Evolutionary conservation across 768 basidiomycete species (phyloP).

Genomic region (Pleurotus tuber-regium): DNA sequence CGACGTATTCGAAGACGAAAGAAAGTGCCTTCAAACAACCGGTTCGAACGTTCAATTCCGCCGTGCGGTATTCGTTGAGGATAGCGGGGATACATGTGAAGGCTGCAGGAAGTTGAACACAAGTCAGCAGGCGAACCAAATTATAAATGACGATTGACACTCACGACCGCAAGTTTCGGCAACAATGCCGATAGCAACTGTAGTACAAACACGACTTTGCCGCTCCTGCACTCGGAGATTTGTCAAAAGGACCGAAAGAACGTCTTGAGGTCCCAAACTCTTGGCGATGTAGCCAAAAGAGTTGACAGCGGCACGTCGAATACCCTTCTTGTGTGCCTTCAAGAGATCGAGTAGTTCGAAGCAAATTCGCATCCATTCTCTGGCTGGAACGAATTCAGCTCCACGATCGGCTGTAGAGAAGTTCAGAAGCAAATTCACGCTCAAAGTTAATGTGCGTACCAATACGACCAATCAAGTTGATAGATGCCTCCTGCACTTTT

Average conservation of each 20-base stretch:
- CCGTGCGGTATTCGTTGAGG: constrained; percentile 96
- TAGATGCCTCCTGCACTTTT: constrained; percentile 98
- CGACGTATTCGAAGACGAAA: constrained; percentile 99
- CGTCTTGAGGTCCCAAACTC: constrained; percentile 98
- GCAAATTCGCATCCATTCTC: constrained; percentile 99
- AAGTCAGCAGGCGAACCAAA: no score
- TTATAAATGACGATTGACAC: no score
- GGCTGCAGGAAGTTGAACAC: constrained; percentile 44
- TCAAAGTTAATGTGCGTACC: constrained; percentile 38
- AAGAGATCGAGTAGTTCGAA: constrained; percentile 96
- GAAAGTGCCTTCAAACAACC: constrained; percentile 98
- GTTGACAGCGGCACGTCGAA: constrained; percentile 97
- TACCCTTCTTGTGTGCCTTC: constrained; percentile 99
- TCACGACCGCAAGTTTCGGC: constrained; percentile 88
- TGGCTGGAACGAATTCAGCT: constrained; percentile 96
- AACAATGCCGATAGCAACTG: constrained; percentile 95
- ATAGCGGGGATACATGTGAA: constrained; percentile 99
- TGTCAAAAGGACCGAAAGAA: constrained; percentile 91
- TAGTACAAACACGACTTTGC: constrained; percentile 97
- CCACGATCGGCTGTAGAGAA: constrained; percentile 80
- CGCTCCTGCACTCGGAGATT: constrained; percentile 98
- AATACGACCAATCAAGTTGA: constrained; percentile 99
- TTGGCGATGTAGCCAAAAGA: constrained; percentile 99
- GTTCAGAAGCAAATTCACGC: constrained; percentile 15
- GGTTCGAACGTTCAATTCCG: constrained; percentile 97